Conservation (phyloP, 1,284 basidiomycete species). For the Phellopilus nigrolimitatus region DNA sequence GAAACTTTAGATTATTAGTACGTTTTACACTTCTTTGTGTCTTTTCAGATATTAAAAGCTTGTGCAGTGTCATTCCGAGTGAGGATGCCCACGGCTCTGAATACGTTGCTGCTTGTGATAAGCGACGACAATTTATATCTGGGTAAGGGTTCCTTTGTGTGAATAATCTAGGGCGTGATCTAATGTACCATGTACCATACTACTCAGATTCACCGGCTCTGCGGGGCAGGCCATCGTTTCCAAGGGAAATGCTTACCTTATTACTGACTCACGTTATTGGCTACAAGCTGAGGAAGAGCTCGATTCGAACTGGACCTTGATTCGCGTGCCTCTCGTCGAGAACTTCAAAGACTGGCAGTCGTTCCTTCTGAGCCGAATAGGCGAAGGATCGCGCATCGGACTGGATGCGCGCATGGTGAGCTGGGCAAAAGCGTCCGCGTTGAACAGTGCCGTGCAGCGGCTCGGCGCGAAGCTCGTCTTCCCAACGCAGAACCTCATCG, state of each 20-base stretch:
- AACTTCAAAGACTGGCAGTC: constrained; percentile 65
- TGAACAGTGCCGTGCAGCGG: constrained; percentile 51
- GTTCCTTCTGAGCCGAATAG: constrained; percentile 35
- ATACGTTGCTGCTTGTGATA: constrained; percentile 77
- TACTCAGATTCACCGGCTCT: constrained; percentile 75
- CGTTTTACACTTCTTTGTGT: constrained; percentile 31
- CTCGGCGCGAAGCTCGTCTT: constrained; percentile 60
- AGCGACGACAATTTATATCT: constrained; percentile 79
- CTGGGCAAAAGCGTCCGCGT: constrained; percentile 59
- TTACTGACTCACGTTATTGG: constrained; percentile 91
- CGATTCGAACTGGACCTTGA: constrained; percentile 73
- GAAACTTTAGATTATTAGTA: constrained; percentile 84
- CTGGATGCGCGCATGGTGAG: constrained; percentile 88
- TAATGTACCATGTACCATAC: constrained; percentile 14
- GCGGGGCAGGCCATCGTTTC: constrained; percentile 81
- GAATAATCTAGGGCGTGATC: neutral
- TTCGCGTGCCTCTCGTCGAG: constrained; percentile 57
- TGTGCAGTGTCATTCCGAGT: constrained; percentile 61
- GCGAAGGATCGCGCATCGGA: constrained; percentile 60
- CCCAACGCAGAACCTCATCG: constrained; percentile 80
- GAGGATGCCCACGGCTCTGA: constrained; percentile 91
- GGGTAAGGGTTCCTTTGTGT: constrained; percentile 46
- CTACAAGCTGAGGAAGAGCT: constrained; percentile 76
- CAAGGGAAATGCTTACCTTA: constrained; percentile 59
- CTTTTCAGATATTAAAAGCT: constrained; percentile 12